Percentiles rank a stretch among this genome's conserved stretches.
Conservation (phyloP, 495 filamentous ascomycete genomes). For the Lasiosphaeria ovina region DNA sequence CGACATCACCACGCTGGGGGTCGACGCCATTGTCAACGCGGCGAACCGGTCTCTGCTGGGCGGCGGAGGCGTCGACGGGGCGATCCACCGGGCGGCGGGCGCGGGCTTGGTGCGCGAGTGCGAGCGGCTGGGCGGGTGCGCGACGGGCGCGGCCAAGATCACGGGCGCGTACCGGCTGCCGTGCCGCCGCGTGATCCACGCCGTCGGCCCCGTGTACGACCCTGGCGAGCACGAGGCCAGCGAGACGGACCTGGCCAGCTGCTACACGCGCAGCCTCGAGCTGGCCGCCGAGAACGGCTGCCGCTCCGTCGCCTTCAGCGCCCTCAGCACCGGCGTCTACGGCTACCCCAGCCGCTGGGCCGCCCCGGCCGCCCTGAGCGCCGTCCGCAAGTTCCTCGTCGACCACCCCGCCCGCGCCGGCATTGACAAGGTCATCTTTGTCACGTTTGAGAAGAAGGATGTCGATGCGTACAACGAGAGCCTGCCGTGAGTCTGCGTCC, state of each 20-base stretch:
- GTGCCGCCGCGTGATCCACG: constrained; percentile 76
- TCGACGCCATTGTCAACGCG: constrained; percentile 90
- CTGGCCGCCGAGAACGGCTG: constrained; percentile 64
- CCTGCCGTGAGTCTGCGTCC: constrained; percentile 63
- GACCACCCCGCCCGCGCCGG: constrained; percentile 50
- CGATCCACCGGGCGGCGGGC: constrained; percentile 85
- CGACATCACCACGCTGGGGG: constrained; percentile 79
- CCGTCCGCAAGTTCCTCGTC: constrained; percentile 68
- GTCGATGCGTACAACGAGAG: constrained; percentile 63
- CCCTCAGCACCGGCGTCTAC: constrained; percentile 84
- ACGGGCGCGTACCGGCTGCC: constrained; percentile 75
- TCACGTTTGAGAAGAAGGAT: constrained; percentile 77
- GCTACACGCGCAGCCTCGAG: constrained; percentile 74
- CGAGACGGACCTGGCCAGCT: constrained; percentile 56
- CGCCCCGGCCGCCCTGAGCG: constrained; percentile 62
- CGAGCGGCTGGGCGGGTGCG: constrained; percentile 62
- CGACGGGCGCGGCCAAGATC: constrained; percentile 79
- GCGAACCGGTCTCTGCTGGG: constrained; percentile 77
- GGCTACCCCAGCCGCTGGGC: constrained; percentile 78
- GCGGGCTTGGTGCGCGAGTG: constrained; percentile 67
- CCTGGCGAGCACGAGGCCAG: constrained; percentile 36
- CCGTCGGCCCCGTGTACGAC: constrained; percentile 84
- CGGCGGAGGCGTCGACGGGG: constrained; percentile 85
- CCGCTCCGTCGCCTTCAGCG: constrained; percentile 75
- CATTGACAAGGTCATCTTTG: constrained; percentile 76